Base-by-base conservation (phyloP, 306 rosid genomes). In the Trifolium dubium region DNA sequence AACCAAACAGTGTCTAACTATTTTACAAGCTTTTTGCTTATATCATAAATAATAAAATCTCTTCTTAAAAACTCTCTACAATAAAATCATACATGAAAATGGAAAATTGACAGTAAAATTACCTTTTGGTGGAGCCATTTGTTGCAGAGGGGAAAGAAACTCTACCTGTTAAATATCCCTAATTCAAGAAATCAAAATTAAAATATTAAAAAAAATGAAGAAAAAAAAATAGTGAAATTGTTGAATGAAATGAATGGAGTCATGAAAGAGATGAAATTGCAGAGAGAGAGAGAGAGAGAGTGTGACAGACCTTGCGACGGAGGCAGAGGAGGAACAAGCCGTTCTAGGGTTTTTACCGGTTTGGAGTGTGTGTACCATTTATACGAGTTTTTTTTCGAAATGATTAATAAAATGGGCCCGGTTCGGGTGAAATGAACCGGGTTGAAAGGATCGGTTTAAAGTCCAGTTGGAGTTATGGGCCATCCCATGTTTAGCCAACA, bases 81-180 rank as follows among this genome's bases (percentile, higher is more conserved):
- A 13, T 4, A 15, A 8, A 46, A 47, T 6, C n/a, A 43, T 0
- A 30, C 28, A n/a, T 5, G 15, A 14, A 67, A 67, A 13, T n/a
- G 7, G 28, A 23, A 66, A 13, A 41, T 40, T 53, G 23, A 17
- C 5, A 46, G 49, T 60, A 32, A 41, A 43, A 10, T 46, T 65
- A 90, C 96, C 92, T 81, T 88, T 86, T n/a, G 75, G 3, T 0
- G 91, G 91, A 73, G 89, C 92, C 96, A 90, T 90, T 15, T 67
- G 23, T 23, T 23, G 1, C 23, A 23, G 23, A 23, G 23, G 23
- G 23, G 23, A 23, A 23, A 23, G 0, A 69, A 71, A 69, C 67
- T 43, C 69, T 23, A 81, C 79, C 73, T 40, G 71, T 49, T 8
- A 23, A 71, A 72, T 75, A 69, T 3, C 10, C 78, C 69, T 30